Percentiles rank a stretch among this genome's conserved stretches.
phyloP scores from a whole-genome alignment of 352 stramenopile species.

The Globisporangium apiculatum region DNA sequence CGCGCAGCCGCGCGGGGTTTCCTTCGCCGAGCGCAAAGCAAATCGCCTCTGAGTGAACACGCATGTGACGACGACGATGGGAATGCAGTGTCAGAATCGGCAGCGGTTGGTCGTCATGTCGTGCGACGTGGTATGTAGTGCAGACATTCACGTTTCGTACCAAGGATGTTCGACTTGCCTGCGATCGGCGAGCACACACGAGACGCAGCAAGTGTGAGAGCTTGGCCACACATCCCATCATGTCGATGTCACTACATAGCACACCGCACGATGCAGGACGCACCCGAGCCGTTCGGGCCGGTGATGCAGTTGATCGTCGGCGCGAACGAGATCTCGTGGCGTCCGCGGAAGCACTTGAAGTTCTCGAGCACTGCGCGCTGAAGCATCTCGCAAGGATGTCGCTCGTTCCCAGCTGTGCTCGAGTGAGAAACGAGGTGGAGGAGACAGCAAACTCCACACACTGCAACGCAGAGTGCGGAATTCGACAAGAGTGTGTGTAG shows the following conservation, averaged over 20 bases:
- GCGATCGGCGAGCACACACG: not conserved
- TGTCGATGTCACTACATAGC: too few species aligned
- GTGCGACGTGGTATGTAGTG: not conserved
- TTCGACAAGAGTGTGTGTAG: too few species aligned
- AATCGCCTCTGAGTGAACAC: constrained; percentile 23
- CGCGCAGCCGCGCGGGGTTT: constrained; percentile 18
- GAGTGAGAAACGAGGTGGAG: too few species aligned
- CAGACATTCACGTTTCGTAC: constrained; percentile 4
- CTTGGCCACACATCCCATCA: too few species aligned
- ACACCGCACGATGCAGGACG: not conserved
- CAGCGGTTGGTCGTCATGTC: not conserved
- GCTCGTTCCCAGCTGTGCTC: too few species aligned
- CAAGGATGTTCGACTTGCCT: constrained; percentile 43
- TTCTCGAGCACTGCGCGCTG: constrained; percentile 29
- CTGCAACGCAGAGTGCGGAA: too few species aligned
- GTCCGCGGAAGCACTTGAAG: constrained; percentile 38
- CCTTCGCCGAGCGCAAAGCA: constrained; percentile 38
- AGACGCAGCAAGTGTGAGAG: not conserved
- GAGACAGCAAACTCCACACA: too few species aligned
- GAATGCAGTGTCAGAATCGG: not conserved
- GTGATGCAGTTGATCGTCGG: constrained; percentile 35
- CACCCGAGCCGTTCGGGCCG: constrained; percentile 30
- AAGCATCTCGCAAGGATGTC: not conserved
- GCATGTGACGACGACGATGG: too few species aligned
- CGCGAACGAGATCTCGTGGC: constrained; percentile 22